phyloP scores from a whole-genome alignment of 179 eudicot genomes.

The Sideroxylon spinosum region DNA sequence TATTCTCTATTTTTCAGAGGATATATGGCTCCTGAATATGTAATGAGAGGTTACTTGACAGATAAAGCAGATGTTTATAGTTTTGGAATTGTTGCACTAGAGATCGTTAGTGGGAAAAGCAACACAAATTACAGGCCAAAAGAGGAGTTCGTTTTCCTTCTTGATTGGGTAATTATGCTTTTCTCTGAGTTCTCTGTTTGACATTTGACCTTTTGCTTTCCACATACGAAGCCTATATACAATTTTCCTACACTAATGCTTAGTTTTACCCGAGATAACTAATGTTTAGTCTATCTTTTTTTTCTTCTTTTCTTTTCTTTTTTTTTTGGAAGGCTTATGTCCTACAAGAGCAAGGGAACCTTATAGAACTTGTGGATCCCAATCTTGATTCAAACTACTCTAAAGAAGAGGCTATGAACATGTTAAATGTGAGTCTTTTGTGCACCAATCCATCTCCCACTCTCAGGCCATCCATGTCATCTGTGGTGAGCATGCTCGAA shows the following conservation, averaged over 20 bases:
- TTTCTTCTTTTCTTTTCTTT: neutral
- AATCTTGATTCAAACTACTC: conserved; percentile 26
- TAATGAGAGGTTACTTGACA: conserved; percentile 41
- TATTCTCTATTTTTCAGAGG: conserved; percentile 24
- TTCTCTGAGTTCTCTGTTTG: neutral
- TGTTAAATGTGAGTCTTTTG: conserved; percentile 28
- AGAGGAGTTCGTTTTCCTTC: conserved; percentile 33
- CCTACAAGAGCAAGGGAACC: conserved; percentile 35
- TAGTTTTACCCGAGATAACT: neutral
- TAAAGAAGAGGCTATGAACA: conserved; percentile 28
- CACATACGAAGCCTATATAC: neutral
- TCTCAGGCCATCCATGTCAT: conserved; percentile 42
- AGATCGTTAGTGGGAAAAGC: conserved; percentile 39
- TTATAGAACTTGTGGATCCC: conserved; percentile 31
- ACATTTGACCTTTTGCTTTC: neutral
- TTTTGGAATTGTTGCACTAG: conserved; percentile 37
- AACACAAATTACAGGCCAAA: conserved; percentile 30
- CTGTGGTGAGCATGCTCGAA: conserved; percentile 44
- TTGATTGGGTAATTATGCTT: conserved; percentile 30
- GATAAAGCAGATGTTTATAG: conserved; percentile 51
- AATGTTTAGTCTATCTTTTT: neutral
- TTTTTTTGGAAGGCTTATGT: conserved; percentile 28
- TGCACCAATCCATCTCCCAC: conserved; percentile 40
- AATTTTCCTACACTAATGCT: too few relatives aligned
- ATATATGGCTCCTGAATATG: conserved; percentile 54